These are phyloP conservation scores for Fraxinus greggii DNA, from an alignment of 305 asterid genomes.

Conservation along the genomic window DNA sequence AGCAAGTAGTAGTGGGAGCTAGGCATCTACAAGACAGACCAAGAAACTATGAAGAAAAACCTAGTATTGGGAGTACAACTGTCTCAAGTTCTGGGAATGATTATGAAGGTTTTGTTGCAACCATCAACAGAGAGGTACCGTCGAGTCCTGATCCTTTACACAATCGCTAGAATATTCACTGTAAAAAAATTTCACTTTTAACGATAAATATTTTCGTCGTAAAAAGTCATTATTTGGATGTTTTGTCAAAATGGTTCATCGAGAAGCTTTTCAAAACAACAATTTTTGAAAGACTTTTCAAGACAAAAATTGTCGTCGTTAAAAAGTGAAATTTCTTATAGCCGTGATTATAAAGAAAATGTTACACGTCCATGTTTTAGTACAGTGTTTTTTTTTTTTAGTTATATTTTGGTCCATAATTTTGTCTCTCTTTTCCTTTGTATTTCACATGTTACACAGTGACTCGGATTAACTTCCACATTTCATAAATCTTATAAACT, in stretches of 20 bases:
- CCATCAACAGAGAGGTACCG: slow-evolving; percentile 39
- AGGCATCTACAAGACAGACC: slow-evolving; percentile 19
- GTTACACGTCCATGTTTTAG: neutral
- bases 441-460: neutral
- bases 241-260: neutral
- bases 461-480: neutral
- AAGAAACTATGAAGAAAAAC: slow-evolving; percentile 2
- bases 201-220: neutral
- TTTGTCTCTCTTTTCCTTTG: neutral
- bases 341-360: neutral
- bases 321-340: neutral
- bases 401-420: neutral
- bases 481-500: neutral
- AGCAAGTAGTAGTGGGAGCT: slow-evolving; percentile 27
- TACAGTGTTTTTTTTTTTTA: neutral
- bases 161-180: slow-evolving; percentile 21
- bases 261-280: neutral
- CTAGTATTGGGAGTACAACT: neutral
- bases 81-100: neutral
- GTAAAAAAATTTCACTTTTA: neutral
- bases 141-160: slow-evolving; percentile 44
- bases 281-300: neutral
- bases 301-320: neutral
- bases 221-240: neutral
- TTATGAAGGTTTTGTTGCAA: slow-evolving; percentile 24